Conservation (phyloP, 2,329 filamentous ascomycete genomes). For the Monilinia polystroma region DNA sequence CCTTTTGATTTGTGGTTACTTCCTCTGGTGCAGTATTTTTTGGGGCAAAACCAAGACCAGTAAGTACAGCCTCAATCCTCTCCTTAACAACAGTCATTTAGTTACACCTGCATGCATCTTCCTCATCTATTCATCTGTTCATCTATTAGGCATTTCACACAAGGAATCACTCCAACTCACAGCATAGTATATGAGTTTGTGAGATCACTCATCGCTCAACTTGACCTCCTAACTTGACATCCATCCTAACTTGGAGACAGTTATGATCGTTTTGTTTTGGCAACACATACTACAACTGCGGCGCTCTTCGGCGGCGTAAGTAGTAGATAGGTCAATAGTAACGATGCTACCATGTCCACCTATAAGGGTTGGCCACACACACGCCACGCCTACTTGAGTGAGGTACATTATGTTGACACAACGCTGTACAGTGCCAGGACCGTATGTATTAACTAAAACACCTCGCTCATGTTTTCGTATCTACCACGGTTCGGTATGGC, state of each 20-base stretch:
- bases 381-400: constrained; percentile 2
- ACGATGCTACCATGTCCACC: constrained; percentile 1
- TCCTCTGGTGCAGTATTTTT: not conserved
- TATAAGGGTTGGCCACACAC: constrained; percentile 17
- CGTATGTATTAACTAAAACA: not conserved
- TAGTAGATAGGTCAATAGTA: too few species aligned
- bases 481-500: not conserved
- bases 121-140: not conserved
- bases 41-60: not conserved
- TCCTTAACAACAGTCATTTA: not conserved
- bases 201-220: not conserved
- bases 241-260: not conserved
- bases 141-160: not conserved
- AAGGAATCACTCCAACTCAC: not conserved
- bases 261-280: not conserved
- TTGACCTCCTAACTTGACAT: not conserved
- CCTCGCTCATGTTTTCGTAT: not conserved
- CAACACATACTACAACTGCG: constrained; percentile 2
- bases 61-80: constrained; percentile 10
- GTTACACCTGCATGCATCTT: not conserved
- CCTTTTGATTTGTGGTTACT: constrained; percentile 14
- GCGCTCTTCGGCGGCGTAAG: constrained; percentile 13
- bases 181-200: not conserved
- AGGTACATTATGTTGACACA: constrained; percentile 6
- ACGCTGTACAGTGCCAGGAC: too few species aligned